These are phyloP conservation scores for Trypanosoma mega DNA, from an alignment of 208 protist genomes.

Conservation along the genomic window DNA sequence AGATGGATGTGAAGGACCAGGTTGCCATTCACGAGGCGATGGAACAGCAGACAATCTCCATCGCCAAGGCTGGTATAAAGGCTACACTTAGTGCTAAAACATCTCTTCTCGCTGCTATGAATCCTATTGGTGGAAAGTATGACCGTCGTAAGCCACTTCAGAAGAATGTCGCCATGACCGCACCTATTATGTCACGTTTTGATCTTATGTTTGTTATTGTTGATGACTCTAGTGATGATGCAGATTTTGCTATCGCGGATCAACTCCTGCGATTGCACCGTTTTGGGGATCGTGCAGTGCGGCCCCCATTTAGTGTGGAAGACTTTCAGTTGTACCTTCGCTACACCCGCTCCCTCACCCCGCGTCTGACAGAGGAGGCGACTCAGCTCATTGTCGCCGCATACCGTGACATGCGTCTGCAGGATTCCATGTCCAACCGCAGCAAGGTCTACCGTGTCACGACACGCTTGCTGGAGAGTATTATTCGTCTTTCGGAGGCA, in stretches of 20 bases:
- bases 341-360: constrained; percentile 91
- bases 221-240: constrained; percentile 96
- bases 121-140: constrained; percentile 98
- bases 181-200: constrained; percentile 99
- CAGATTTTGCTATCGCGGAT: constrained; percentile 96
- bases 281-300: constrained; percentile 72
- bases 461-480: constrained; percentile 99
- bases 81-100: constrained; percentile 99
- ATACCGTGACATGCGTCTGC: constrained; percentile 94
- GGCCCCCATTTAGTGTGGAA: constrained; percentile 68
- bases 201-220: constrained; percentile 99
- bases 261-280: constrained; percentile 96
- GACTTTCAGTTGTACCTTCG: constrained; percentile 94
- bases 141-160: constrained; percentile 92
- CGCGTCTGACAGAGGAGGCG: constrained; percentile 83
- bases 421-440: constrained; percentile 85
- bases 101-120: constrained; percentile 98
- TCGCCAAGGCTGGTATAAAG: constrained; percentile 98
- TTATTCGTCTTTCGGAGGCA: constrained; percentile 98
- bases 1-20: constrained; percentile 99
- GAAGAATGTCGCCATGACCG: constrained; percentile 93
- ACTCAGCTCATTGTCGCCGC: constrained; percentile 82
- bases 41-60: constrained; percentile 99
- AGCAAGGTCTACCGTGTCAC: constrained; percentile 97
- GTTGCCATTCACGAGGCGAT: constrained; percentile 99